Percentiles rank a stretch among this genome's conserved stretches.
phyloP scores from a whole-genome alignment of 441 rosid species.

The Daphne laureola region DNA sequence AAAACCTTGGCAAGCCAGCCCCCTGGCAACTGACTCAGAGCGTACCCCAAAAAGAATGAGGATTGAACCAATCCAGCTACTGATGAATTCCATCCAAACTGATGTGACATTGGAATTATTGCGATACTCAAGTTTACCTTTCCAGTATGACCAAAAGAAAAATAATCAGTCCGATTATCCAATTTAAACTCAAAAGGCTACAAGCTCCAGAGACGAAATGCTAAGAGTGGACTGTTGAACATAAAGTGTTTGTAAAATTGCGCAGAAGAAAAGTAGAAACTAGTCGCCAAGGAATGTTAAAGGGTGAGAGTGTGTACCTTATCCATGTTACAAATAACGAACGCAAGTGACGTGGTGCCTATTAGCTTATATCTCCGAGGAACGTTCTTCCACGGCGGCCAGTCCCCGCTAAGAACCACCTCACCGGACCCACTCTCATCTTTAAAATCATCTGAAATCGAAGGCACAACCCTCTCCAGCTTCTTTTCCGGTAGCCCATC shows the following conservation, averaged over 20 bases:
- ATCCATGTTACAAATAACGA: conserved; percentile 92
- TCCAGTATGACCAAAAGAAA: conserved; percentile 13
- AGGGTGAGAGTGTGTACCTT: conserved; percentile 36
- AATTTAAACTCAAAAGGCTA: neutral
- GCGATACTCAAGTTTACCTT: conserved; percentile 94
- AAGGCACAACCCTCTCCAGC: conserved; percentile 16
- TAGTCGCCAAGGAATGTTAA: neutral
- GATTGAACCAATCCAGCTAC: conserved; percentile 88
- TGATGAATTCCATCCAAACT: conserved; percentile 85
- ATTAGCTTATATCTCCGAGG: conserved; percentile 76
- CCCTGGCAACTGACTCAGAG: conserved; percentile 88
- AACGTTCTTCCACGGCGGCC: conserved; percentile 79
- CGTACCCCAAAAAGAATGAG: conserved; percentile 94
- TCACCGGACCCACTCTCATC: conserved; percentile 15
- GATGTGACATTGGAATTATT: conserved; percentile 90
- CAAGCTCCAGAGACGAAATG: neutral
- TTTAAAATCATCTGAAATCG: conserved; percentile 18
- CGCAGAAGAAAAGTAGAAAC: conserved; percentile 4
- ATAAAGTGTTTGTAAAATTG: conserved; percentile 9
- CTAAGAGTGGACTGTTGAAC: neutral
- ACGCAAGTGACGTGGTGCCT: conserved; percentile 84
- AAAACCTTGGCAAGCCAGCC: conserved; percentile 89
- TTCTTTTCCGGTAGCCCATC: conserved; percentile 24
- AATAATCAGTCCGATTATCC: conserved; percentile 1
- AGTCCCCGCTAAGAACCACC: conserved; percentile 41